Base-by-base conservation (phyloP, 1,139 yeast species). In the Taiozyma sp. region DNA sequence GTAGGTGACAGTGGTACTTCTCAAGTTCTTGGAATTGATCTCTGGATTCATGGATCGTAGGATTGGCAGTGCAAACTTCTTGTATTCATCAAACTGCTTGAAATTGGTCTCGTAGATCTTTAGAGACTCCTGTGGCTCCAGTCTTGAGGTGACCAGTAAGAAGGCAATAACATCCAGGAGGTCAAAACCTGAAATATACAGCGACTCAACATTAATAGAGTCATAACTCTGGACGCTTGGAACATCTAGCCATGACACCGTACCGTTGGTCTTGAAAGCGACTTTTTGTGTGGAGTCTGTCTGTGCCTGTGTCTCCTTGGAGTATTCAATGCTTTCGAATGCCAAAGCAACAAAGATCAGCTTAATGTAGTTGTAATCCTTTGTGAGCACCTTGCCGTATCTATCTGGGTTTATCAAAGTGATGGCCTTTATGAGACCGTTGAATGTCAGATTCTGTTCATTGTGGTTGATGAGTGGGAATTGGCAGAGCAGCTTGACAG, bases 11-110 rank as follows among this genome's bases (percentile, higher is more conserved):
- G 50, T 50, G 13, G 53, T 50, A 0, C 58, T 49, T 2, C 57
- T 49, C 2, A 69, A 48, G 48, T 68, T 71, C 1, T 60, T 51
- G 0, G 51, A 43, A 1, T 62, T 63, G 24, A 75, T 61, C 8
- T 60, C 57, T 8, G 71, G 54, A 48, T 75, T 71, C 61, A 83
- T 70, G n/a, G 79, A 73, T 49, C 78, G 66, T n/a, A 83, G 51
- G 14, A 84, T 56, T n/a, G 58, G 59, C 8, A 62, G 44, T 0
- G 73, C 70, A 43, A 63, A 54, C 2, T 45, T 30, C 49, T 64
- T 63, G 56, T 62, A 71, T 5, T 51, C 24, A 4, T 57, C 50
- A 62, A 67, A 65, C 3, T 59, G 49, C 0, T 48, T 45, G 8
- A 55, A 51, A 8, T 53, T 48, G 4, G 52, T 22, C 51, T 61